phyloP scores from a whole-genome alignment of 805 yeast species.

The Isabelozyma pseudorhagii region DNA sequence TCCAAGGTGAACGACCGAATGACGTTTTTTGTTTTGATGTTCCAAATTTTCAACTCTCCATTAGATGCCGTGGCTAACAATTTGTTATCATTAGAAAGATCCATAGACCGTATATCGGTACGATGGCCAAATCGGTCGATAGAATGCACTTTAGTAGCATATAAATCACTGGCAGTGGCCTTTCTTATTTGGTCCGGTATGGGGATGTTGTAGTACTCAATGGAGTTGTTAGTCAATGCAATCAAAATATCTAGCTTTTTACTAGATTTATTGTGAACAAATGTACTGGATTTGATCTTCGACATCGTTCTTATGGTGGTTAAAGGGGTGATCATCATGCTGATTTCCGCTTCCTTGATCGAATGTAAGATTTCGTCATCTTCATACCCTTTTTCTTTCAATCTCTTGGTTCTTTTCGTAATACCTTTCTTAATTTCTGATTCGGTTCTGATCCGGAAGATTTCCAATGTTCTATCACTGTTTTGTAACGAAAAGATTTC shows the following conservation, averaged over 20 bases:
- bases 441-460: conserved; percentile 70
- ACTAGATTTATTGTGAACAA: conserved; percentile 48
- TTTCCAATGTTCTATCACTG: conserved; percentile 74
- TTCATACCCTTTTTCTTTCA: conserved; percentile 63
- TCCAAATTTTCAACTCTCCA: conserved; percentile 89
- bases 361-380: conserved; percentile 51
- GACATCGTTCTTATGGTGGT: conserved; percentile 62
- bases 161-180: conserved; percentile 38
- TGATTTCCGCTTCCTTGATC: conserved; percentile 44
- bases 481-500: conserved; percentile 70
- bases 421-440: conserved; percentile 80
- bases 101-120: conserved; percentile 81
- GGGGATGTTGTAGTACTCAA: conserved; percentile 63
- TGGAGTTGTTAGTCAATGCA: conserved; percentile 68
- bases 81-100: conserved; percentile 81
- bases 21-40: conserved; percentile 66
- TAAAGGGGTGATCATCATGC: conserved; percentile 65
- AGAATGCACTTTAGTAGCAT: conserved; percentile 47
- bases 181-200: conserved; percentile 57
- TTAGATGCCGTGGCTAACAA: conserved; percentile 87
- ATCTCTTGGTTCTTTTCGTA: conserved; percentile 71
- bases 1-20: conserved; percentile 71
- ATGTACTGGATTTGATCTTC: conserved; percentile 64
- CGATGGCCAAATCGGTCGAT: conserved; percentile 85
- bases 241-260: conserved; percentile 57